phyloP scores from a whole-genome alignment of 1,139 yeast genomes.

The Zygosaccharomyces sapae region DNA sequence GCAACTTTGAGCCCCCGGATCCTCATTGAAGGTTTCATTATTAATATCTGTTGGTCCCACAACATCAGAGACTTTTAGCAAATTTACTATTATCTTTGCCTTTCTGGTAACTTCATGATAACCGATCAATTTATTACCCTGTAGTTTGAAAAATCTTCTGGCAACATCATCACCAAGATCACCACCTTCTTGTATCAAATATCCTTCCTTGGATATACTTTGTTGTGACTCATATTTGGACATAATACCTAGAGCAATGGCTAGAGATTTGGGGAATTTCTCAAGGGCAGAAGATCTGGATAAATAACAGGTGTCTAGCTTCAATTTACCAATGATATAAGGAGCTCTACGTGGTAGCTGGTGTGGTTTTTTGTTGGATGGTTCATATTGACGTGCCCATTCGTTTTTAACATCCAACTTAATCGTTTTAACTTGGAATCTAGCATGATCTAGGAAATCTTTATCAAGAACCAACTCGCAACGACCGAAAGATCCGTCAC shows the following conservation, averaged over 20 bases:
- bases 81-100: slow-evolving; percentile 63
- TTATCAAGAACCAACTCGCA: slow-evolving; percentile 62
- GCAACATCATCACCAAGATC: slow-evolving; percentile 55
- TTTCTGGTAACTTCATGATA: slow-evolving; percentile 60
- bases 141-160: slow-evolving; percentile 56
- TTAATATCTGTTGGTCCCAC: slow-evolving; percentile 13
- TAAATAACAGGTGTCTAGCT: slow-evolving; percentile 68
- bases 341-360: slow-evolving; percentile 43
- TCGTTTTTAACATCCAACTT: slow-evolving; percentile 69
- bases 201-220: slow-evolving; percentile 49
- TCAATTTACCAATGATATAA: slow-evolving; percentile 61
- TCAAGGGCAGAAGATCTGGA: slow-evolving; percentile 57
- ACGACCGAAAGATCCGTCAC: slow-evolving; percentile 86
- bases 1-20: slow-evolving; percentile 56
- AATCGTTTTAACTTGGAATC: slow-evolving; percentile 37
- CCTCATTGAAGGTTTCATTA: slow-evolving; percentile 57
- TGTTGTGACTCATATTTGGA: slow-evolving; percentile 45
- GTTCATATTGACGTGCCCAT: slow-evolving; percentile 55
- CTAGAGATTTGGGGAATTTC: slow-evolving; percentile 61
- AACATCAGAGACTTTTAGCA: slow-evolving; percentile 52
- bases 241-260: slow-evolving; percentile 52
- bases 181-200: slow-evolving; percentile 73
- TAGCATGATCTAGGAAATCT: slow-evolving; percentile 13
- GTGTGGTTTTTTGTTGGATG: slow-evolving; percentile 31
- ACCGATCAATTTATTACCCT: slow-evolving; percentile 59